A percentile compares a stretch with the other conserved stretches of the same genome.
These are phyloP conservation scores for Peronospora farinosa DNA, from an alignment of 352 stramenopile species.

Conservation along the genomic window DNA sequence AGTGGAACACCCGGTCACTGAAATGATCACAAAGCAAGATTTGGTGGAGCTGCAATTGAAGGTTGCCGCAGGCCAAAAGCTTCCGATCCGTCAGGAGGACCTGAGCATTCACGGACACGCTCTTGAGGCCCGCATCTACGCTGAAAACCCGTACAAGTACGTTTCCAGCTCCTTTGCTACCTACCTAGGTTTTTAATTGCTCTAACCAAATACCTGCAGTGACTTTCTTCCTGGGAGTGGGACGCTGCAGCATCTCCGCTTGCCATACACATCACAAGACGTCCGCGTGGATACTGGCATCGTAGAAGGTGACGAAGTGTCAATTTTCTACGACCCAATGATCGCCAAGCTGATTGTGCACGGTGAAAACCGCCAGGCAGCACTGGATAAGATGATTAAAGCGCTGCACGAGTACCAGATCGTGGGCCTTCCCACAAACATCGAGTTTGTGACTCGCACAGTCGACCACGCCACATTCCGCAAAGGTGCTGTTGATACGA, in stretches of 20 bases:
- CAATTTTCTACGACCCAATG: constrained; percentile 93
- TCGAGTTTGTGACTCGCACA: constrained; percentile 90
- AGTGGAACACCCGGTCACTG: constrained; percentile 90
- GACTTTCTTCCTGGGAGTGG: constrained; percentile 90
- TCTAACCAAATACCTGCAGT: constrained; percentile 26
- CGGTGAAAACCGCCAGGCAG: constrained; percentile 72
- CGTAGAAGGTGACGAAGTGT: constrained; percentile 83
- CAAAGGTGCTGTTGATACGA: constrained; percentile 88
- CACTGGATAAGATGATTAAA: constrained; percentile 76
- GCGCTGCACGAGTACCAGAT: constrained; percentile 90
- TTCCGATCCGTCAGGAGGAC: constrained; percentile 87
- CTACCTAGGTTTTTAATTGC: constrained; percentile 1
- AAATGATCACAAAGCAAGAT: constrained; percentile 87
- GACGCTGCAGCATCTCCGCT: constrained; percentile 70
- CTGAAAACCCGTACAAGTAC: constrained; percentile 89
- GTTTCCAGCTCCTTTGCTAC: constrained; percentile 12
- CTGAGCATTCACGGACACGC: constrained; percentile 86
- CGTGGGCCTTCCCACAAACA: constrained; percentile 91
- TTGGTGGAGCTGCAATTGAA: constrained; percentile 93
- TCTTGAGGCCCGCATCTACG: constrained; percentile 92
- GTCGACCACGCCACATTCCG: constrained; percentile 84
- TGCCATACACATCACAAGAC: constrained; percentile 56
- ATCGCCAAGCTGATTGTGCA: constrained; percentile 92
- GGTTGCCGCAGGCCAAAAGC: constrained; percentile 85
- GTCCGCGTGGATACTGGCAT: constrained; percentile 89